Evolutionary conservation across 73 alveolate species (phyloP).

Genomic region (Paramecium caudatum): DNA sequence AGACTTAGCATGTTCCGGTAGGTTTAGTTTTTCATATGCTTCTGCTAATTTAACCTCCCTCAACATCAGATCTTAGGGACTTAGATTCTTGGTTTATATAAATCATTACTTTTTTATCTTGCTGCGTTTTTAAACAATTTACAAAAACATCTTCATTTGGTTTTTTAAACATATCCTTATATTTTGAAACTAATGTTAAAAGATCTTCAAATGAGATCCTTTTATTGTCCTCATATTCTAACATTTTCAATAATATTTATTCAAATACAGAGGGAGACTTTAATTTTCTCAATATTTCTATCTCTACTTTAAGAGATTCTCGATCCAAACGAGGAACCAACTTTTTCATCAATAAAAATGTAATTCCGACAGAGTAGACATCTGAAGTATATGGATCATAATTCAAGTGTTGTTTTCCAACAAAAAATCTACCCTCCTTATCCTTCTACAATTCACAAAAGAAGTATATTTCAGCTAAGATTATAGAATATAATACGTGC

Average conservation of each 20-base stretch:
- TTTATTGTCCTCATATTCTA: slow-evolving; percentile 22
- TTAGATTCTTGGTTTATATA: background rate
- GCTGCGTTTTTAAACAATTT: slow-evolving; percentile 21
- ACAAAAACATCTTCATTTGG: slow-evolving; percentile 65
- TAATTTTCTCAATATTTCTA: background rate
- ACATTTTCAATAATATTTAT: background rate
- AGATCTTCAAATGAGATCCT: slow-evolving; percentile 27
- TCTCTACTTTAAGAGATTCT: background rate
- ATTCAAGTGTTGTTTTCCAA: slow-evolving; percentile 27
- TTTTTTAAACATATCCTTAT: slow-evolving; percentile 34
- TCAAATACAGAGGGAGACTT: slow-evolving; percentile 18
- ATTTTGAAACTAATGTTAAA: background rate
- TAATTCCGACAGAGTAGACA: slow-evolving; percentile 34
- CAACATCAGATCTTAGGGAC: slow-evolving; percentile 29
- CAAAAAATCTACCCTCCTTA: slow-evolving; percentile 43
- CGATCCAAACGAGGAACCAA: slow-evolving; percentile 23
- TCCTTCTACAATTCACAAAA: slow-evolving; percentile 37
- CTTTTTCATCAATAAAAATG: slow-evolving; percentile 10
- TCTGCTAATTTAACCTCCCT: slow-evolving; percentile 58
- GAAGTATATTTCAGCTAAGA: slow-evolving; percentile 42
- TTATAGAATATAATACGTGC: slow-evolving; percentile 1
- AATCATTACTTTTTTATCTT: slow-evolving; percentile 27
- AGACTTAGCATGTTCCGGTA: slow-evolving; percentile 63
- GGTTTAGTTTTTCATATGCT: slow-evolving; percentile 35
- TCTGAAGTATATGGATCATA: slow-evolving; percentile 57